A percentile compares a stretch with the other conserved stretches of the same genome.
Conservation (phyloP, 169 alveolate genomes). For the Neospora caninum region DNA sequence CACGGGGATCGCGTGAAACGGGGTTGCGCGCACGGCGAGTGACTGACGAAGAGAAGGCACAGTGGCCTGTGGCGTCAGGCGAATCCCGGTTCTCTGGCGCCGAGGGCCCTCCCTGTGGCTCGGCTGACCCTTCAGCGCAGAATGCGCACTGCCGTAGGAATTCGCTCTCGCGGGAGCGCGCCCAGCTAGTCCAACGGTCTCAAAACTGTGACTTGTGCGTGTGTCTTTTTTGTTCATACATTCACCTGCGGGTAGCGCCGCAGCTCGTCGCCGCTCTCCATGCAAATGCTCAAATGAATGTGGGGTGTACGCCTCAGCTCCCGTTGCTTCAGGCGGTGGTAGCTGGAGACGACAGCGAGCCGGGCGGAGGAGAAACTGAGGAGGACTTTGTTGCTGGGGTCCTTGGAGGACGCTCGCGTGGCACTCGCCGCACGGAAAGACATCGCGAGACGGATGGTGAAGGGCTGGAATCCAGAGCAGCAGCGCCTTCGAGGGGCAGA, state of each 20-base stretch:
- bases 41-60: not conserved
- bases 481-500: too few species aligned
- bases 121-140: too few species aligned
- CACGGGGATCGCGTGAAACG: not conserved
- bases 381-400: not conserved
- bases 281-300: constrained; percentile 17
- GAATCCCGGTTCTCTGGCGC: not conserved
- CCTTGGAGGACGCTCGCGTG: not conserved
- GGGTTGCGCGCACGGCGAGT: not conserved
- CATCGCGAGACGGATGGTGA: too few species aligned
- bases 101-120: too few species aligned
- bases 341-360: constrained; percentile 12
- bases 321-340: constrained; percentile 23
- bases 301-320: constrained; percentile 23
- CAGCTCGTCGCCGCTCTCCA: constrained; percentile 50
- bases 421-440: not conserved
- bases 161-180: not conserved
- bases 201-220: constrained; percentile 25
- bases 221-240: not conserved
- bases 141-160: too few species aligned
- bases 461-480: too few species aligned
- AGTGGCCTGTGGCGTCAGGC: not conserved
- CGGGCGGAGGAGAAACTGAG: not conserved
- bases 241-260: constrained; percentile 29
- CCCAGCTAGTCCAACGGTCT: not conserved